phyloP scores from a whole-genome alignment of 2,329 filamentous ascomycete species.

The Talaromyces amestolkiae region DNA sequence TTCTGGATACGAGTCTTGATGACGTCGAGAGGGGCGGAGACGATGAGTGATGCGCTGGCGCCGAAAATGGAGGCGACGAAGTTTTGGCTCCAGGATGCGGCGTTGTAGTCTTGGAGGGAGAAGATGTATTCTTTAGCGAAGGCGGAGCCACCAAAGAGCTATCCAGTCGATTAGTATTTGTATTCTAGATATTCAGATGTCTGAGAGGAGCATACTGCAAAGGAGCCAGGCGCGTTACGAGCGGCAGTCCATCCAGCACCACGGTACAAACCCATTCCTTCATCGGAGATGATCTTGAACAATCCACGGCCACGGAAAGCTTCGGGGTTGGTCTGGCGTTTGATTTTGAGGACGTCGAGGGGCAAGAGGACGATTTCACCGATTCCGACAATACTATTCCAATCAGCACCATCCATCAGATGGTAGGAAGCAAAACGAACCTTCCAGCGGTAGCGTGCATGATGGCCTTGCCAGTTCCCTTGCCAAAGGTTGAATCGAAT shows the following conservation, averaged over 20 bases:
- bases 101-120: constrained; percentile 89
- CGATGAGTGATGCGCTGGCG: constrained; percentile 89
- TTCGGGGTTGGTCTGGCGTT: constrained; percentile 98
- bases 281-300: constrained; percentile 83
- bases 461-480: constrained; percentile 96
- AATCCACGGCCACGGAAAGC: constrained; percentile 93
- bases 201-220: constrained; percentile 66
- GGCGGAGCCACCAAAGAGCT: constrained; percentile 95
- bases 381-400: constrained; percentile 79
- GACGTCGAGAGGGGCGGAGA: constrained; percentile 94
- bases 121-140: constrained; percentile 97
- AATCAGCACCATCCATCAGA: constrained; percentile 13
- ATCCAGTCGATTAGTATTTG: constrained; percentile 19
- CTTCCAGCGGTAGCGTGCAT: constrained; percentile 95
- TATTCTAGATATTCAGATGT: constrained; percentile 13
- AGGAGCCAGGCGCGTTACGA: constrained; percentile 93
- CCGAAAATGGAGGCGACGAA: constrained; percentile 94
- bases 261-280: constrained; percentile 92
- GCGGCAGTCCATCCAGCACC: constrained; percentile 98
- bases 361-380: constrained; percentile 95
- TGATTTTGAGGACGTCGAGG: constrained; percentile 97
- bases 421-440: constrained; percentile 43
- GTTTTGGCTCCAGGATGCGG: constrained; percentile 90
- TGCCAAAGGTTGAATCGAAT: constrained; percentile 88
- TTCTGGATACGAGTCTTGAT: constrained; percentile 99